Conservation (phyloP, 2,329 filamentous ascomycete species). For the Sporothrix protearum region DNA sequence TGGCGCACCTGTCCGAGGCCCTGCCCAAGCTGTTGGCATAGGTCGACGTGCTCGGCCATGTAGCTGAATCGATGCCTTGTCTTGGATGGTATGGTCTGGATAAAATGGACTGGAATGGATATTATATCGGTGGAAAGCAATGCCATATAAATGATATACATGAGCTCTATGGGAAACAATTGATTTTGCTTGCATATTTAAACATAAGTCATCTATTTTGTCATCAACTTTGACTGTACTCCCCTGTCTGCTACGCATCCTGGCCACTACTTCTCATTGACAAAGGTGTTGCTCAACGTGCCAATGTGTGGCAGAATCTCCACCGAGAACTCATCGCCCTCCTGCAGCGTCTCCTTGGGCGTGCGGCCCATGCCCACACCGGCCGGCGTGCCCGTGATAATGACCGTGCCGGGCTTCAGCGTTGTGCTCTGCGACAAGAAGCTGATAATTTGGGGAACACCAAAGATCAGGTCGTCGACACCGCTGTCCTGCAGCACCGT, state of each 20-base stretch:
- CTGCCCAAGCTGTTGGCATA: constrained; percentile 35
- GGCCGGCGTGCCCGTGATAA: constrained; percentile 44
- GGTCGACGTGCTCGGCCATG: not conserved
- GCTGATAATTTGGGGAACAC: constrained; percentile 44
- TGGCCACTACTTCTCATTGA: constrained; percentile 35
- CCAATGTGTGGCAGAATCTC: constrained; percentile 45
- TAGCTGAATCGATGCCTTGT: not conserved
- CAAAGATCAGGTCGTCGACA: constrained; percentile 49
- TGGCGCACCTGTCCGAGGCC: constrained; percentile 48
- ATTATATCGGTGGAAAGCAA: not conserved
- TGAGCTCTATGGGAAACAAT: not conserved
- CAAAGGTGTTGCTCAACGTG: constrained; percentile 40
- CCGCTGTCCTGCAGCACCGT: constrained; percentile 24
- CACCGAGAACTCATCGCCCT: constrained; percentile 43
- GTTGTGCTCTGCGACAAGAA: constrained; percentile 45
- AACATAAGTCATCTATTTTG: not conserved
- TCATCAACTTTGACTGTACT: no score
- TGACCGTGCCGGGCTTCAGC: constrained; percentile 39
- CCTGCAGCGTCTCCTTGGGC: constrained; percentile 39
- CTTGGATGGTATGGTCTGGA: not conserved
- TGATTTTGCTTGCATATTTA: not conserved
- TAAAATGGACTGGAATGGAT: not conserved
- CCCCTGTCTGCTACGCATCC: not conserved
- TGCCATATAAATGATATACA: not conserved
- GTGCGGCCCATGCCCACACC: constrained; percentile 41